phyloP scores from a whole-genome alignment of 2,329 filamentous ascomycete genomes.

The Gaeumannomyces tritici region DNA sequence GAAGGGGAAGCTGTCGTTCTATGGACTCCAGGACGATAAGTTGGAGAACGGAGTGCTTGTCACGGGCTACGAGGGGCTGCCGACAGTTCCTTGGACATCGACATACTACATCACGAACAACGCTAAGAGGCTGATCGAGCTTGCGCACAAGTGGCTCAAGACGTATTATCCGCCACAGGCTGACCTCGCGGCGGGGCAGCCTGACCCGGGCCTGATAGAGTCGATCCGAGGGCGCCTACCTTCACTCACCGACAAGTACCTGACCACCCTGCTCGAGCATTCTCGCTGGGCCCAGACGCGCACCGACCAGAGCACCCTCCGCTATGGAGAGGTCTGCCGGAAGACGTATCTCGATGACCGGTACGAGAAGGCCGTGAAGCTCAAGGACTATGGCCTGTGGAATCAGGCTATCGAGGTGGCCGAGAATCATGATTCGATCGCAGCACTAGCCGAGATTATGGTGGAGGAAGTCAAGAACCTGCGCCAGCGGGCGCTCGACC shows the following conservation, averaged over 20 bases:
- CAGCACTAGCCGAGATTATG: slow-evolving; percentile 45
- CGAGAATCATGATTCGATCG: slow-evolving; percentile 45
- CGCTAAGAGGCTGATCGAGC: slow-evolving; percentile 47
- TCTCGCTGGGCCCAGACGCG: slow-evolving; percentile 38
- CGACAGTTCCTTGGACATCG: slow-evolving; percentile 75
- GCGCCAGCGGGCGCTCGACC: slow-evolving; percentile 22
- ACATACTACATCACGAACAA: slow-evolving; percentile 53
- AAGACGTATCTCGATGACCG: slow-evolving; percentile 40
- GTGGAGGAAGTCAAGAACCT: slow-evolving; percentile 40
- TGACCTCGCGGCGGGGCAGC: slow-evolving; percentile 10
- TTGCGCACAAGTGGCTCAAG: slow-evolving; percentile 46
- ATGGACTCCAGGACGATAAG: slow-evolving; percentile 61
- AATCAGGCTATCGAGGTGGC: slow-evolving; percentile 48
- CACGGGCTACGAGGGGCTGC: slow-evolving; percentile 57
- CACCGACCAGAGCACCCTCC: slow-evolving; percentile 30
- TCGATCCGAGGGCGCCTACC: slow-evolving; percentile 39
- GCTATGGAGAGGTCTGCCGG: slow-evolving; percentile 34
- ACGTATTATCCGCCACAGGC: slow-evolving; percentile 26
- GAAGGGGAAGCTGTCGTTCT: slow-evolving; percentile 55
- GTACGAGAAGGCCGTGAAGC: slow-evolving; percentile 39
- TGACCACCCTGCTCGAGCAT: slow-evolving; percentile 43
- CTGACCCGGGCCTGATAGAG: slow-evolving; percentile 30
- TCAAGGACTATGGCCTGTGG: slow-evolving; percentile 47
- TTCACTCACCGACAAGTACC: slow-evolving; percentile 42
- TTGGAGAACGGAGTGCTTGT: slow-evolving; percentile 56